phyloP scores from a whole-genome alignment of 495 filamentous ascomycete genomes.

The Penicillium roqueforti region DNA sequence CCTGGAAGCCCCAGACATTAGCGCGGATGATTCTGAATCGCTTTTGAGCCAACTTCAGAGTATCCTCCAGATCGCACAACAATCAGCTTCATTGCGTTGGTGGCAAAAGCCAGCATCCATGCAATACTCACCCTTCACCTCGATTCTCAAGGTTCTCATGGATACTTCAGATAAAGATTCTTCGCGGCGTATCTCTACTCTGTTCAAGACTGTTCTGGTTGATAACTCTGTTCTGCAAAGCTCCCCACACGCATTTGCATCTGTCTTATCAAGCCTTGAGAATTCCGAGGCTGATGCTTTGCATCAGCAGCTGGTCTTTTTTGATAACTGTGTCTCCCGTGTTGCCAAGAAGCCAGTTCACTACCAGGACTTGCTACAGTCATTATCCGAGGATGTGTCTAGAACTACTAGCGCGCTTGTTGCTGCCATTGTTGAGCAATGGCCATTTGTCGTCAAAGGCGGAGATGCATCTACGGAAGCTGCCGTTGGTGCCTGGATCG shows the following conservation, averaged over 20 bases:
- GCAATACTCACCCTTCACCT: constrained; percentile 45
- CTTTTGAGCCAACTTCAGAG: constrained; percentile 67
- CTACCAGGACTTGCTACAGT: constrained; percentile 54
- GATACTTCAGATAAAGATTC: constrained; percentile 34
- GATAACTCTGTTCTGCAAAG: constrained; percentile 36
- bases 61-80: constrained; percentile 68
- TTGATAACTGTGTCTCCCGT: constrained; percentile 75
- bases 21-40: constrained; percentile 44
- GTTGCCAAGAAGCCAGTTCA: constrained; percentile 69
- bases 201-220: constrained; percentile 33
- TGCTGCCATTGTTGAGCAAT: constrained; percentile 68
- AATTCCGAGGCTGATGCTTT: constrained; percentile 32
- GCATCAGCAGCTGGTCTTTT: constrained; percentile 48
- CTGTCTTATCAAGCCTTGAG: constrained; percentile 43
- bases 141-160: constrained; percentile 41
- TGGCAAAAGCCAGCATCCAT: constrained; percentile 60
- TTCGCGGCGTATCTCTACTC: constrained; percentile 29
- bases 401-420: constrained; percentile 50
- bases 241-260: constrained; percentile 30
- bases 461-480: constrained; percentile 31
- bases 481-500: constrained; percentile 53
- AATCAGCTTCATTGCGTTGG: constrained; percentile 80
- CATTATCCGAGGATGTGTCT: constrained; percentile 35
- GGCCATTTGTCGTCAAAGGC: constrained; percentile 60
- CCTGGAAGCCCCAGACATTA: constrained; percentile 38